phyloP scores from a whole-genome alignment of 2,329 filamentous ascomycete species.

The Ophiostoma montium region DNA sequence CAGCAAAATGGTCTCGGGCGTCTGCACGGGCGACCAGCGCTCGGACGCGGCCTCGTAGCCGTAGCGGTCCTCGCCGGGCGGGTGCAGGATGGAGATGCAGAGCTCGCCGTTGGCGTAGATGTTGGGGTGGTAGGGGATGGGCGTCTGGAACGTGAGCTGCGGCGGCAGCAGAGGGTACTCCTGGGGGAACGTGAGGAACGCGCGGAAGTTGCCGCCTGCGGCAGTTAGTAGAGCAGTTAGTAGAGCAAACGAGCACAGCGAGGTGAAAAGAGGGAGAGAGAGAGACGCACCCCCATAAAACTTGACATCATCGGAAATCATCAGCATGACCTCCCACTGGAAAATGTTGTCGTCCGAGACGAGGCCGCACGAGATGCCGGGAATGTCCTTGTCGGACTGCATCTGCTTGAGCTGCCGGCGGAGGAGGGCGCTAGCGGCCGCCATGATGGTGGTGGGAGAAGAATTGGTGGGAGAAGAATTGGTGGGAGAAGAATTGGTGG shows the following conservation, averaged over 20 bases:
- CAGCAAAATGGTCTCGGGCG: slow-evolving; percentile 83
- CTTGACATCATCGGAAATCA: slow-evolving; percentile 91
- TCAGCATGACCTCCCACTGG: slow-evolving; percentile 98
- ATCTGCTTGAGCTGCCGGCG: slow-evolving; percentile 85
- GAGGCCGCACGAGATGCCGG: slow-evolving; percentile 85
- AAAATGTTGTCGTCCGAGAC: slow-evolving; percentile 79
- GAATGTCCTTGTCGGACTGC: slow-evolving; percentile 79
- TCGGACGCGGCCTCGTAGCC: slow-evolving; percentile 86
- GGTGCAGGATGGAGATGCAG: slow-evolving; percentile 94
- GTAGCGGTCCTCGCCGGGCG: slow-evolving; percentile 84
- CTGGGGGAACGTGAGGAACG: slow-evolving; percentile 65
- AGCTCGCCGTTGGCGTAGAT: slow-evolving; percentile 79
- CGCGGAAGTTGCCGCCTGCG: slow-evolving; percentile 81
- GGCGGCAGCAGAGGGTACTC: slow-evolving; percentile 83
- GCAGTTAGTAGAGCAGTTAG: not conserved
- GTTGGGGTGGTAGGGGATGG: slow-evolving; percentile 86
- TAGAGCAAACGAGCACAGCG: not conserved
- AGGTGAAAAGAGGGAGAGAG: not conserved
- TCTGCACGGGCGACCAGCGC: slow-evolving; percentile 90
- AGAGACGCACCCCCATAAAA: slow-evolving; percentile 66
- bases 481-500: no score
- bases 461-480: not conserved
- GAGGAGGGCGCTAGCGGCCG: slow-evolving; percentile 45
- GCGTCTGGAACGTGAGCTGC: slow-evolving; percentile 70
- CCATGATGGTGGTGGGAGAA: slow-evolving; percentile 3